Percentiles rank a stretch among this genome's conserved stretches.
Evolutionary conservation across 2,329 filamentous ascomycete species (phyloP).

Genomic region (Sporothrix inflata): DNA sequence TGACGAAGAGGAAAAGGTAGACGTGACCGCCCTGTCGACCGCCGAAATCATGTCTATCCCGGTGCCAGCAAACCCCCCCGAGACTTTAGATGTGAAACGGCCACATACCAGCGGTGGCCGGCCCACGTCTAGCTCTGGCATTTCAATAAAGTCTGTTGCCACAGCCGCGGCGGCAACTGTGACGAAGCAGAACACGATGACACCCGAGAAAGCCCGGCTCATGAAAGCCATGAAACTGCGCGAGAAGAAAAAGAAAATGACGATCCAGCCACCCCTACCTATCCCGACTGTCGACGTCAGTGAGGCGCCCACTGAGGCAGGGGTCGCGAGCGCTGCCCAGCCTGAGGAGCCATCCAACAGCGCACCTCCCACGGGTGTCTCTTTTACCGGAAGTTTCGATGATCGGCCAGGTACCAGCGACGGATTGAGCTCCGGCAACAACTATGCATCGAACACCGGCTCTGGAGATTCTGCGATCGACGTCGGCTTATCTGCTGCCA

Average conservation of each 20-base stretch:
- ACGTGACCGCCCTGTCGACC: neutral
- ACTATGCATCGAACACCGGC: neutral
- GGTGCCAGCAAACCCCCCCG: slow-evolving; percentile 43
- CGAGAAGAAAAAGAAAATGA: slow-evolving; percentile 70
- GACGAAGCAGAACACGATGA: slow-evolving; percentile 59
- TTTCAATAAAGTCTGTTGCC: slow-evolving; percentile 47
- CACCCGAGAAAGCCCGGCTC: slow-evolving; percentile 85
- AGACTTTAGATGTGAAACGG: slow-evolving; percentile 39
- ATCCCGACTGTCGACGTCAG: slow-evolving; percentile 38
- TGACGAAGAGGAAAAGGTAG: slow-evolving; percentile 8
- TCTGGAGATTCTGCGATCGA: slow-evolving; percentile 58
- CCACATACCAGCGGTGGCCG: slow-evolving; percentile 43
- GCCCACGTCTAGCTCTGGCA: slow-evolving; percentile 51
- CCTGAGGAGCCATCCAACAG: slow-evolving; percentile 7
- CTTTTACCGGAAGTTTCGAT: slow-evolving; percentile 13
- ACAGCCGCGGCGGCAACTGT: slow-evolving; percentile 46
- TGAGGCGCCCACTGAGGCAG: slow-evolving; percentile 26
- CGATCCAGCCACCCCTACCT: slow-evolving; percentile 38
- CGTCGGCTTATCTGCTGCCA: slow-evolving; percentile 51
- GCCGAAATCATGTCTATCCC: slow-evolving; percentile 34
- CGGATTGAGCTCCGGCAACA: neutral
- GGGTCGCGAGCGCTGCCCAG: neutral
- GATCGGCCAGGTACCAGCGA: slow-evolving; percentile 17
- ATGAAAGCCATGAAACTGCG: slow-evolving; percentile 93
- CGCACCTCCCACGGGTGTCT: neutral